Base-by-base conservation (phyloP, 306 rosid genomes). In the Quercus wislizeni region DNA sequence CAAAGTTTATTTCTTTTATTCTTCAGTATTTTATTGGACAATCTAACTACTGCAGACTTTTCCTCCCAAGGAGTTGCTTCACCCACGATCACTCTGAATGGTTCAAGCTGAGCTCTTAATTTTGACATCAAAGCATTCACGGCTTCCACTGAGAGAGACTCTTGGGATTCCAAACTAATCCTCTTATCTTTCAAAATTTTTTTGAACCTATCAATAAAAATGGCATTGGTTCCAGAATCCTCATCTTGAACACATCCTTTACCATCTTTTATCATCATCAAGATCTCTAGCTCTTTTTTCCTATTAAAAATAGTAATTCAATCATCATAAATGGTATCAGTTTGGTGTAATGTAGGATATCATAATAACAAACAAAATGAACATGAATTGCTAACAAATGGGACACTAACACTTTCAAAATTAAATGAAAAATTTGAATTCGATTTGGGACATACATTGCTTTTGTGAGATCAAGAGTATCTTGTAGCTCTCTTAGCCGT, bases 51-150 rank as follows among this genome's bases (percentile, higher is more conserved):
- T 0, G 89, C 89, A 76, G 88, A 91, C 78, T 91, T 92, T 79
- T 91, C 97, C 86, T 91, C 96, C 99, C 98, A 90, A 0, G 94
- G 98, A 88, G 86, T 77, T 27, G 74, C 83, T 74, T 87, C 94
- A 70, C 85, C 91, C 1, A 75, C 55, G 25, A 82, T 78, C 76
- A 72, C 73, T 56, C 91, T 86, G 56, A 90, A 93, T 13, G 97
- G 94, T 76, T 90, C 94, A 20, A 93, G 84, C 79, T 82, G 92
- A 79, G 77, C 85, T 68, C 84, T 81, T 46, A 93, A 81, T 83
- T 76, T 87, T 17, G 83, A 78, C 92, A 90, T 90, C 83, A 95
- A 72, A 73, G 83, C 76, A 78, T 88, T 90, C 2, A 87, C 91
- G 55, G 91, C 87, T 85, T 88, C 91, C 67, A 91, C 85, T 23